A percentile compares a stretch with the other conserved stretches of the same genome.
These are phyloP conservation scores for Colletotrichum magnum DNA, from an alignment of 2,329 filamentous ascomycete species.

Conservation along the genomic window DNA sequence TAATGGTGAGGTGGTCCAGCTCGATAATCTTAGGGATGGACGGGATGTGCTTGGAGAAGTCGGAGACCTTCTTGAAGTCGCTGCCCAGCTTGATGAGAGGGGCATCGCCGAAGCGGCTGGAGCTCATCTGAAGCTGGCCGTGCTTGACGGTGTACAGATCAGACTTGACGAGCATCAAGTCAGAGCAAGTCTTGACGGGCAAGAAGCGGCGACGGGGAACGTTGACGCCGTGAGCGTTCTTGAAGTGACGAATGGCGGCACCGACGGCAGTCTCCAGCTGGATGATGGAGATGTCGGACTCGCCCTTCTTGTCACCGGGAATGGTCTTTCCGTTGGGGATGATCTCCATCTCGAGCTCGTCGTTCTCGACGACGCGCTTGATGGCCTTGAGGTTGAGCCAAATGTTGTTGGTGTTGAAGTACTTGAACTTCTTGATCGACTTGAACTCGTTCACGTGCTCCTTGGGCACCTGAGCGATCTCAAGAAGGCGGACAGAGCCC, in stretches of 20 bases:
- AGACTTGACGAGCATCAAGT: conserved; percentile 99
- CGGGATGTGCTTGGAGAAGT: conserved; percentile 90
- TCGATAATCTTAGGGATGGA: conserved; percentile 93
- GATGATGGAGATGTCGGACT: conserved; percentile 96
- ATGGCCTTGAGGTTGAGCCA: conserved; percentile 98
- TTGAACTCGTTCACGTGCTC: conserved; percentile 99
- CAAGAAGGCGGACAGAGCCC: conserved; percentile 93
- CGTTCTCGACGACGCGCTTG: conserved; percentile 98
- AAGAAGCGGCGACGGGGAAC: conserved; percentile 97
- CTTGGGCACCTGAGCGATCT: conserved; percentile 99
- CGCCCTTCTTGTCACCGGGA: conserved; percentile 98
- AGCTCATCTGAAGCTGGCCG: conserved; percentile 97
- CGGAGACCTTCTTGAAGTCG: conserved; percentile 99
- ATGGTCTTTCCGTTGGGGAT: conserved; percentile 99
- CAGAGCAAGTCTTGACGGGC: conserved; percentile 99
- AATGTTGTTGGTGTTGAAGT: conserved; percentile 99
- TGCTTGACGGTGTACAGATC: conserved; percentile 99
- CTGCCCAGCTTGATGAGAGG: conserved; percentile 98
- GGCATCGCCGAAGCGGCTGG: conserved; percentile 94
- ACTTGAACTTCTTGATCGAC: conserved; percentile 99
- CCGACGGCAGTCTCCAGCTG: conserved; percentile 99
- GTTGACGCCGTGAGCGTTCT: conserved; percentile 98
- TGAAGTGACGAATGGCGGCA: conserved; percentile 98
- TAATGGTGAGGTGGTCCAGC: conserved; percentile 96
- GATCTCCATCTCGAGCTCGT: conserved; percentile 99